A percentile compares a stretch with the other conserved stretches of the same genome.
Evolutionary conservation across 1,139 yeast genomes (phyloP).

Genomic region (Kodamaea ohmeri): DNA sequence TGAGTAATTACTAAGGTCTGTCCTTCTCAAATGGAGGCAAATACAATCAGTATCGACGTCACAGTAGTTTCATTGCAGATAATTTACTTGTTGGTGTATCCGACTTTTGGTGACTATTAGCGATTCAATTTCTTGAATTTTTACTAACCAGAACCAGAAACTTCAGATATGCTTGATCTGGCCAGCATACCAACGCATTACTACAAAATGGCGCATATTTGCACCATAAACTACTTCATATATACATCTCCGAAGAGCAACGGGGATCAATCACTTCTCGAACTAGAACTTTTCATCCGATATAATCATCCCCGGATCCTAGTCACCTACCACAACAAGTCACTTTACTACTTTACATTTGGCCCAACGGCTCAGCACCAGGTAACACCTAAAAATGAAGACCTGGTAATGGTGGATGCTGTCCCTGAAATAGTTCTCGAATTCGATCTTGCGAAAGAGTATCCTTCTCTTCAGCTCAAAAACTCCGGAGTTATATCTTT

Average conservation of each 20-base stretch:
- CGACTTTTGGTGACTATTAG: not conserved
- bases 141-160: not conserved
- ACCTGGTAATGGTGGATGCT: slow-evolving; percentile 2
- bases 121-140: slow-evolving; percentile 1
- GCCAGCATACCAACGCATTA: slow-evolving; percentile 36
- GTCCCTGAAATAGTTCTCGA: slow-evolving; percentile 6
- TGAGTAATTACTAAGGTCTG: too few relatives aligned
- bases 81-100: too few relatives aligned
- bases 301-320: slow-evolving; percentile 50
- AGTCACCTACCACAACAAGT: slow-evolving; percentile 58
- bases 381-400: slow-evolving; percentile 5
- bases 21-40: too few relatives aligned
- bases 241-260: slow-evolving; percentile 29
- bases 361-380: slow-evolving; percentile 20
- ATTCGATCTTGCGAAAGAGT: slow-evolving; percentile 30
- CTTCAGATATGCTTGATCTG: slow-evolving; percentile 6
- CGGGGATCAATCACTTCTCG: slow-evolving; percentile 45
- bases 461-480: slow-evolving; percentile 34
- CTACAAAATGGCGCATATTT: slow-evolving; percentile 41
- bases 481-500: slow-evolving; percentile 29
- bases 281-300: slow-evolving; percentile 58
- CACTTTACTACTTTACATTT: slow-evolving; percentile 55
- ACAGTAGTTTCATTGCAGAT: too few relatives aligned
- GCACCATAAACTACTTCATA: slow-evolving; percentile 33
- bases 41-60: too few relatives aligned